Evolutionary conservation across 2,329 filamentous ascomycete genomes (phyloP), one percentile per base, ranked within the genome.

Genomic region (Apiospora koreana): DNA sequence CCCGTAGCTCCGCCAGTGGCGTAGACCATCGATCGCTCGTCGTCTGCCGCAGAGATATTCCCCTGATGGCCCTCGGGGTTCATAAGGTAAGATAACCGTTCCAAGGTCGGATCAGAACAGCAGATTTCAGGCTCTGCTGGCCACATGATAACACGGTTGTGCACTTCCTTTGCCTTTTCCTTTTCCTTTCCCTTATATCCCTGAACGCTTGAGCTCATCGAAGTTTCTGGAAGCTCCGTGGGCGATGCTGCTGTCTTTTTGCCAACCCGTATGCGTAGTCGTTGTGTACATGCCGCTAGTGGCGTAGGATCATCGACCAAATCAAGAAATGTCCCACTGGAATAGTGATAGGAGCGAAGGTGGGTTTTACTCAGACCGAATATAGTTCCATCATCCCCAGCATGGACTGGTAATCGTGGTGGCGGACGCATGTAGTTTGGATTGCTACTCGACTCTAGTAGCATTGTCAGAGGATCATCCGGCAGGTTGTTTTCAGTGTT

Each of bases 281-380:
- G 72, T 67, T 80, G 80, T 4, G 77, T 72, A n/a, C 78, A 74
- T 2, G 73, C 70, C 1, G 76, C 72, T 42, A 77, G 81, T 69
- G 79, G 81, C 2, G 77, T 66, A 3, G 84, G 79, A 71, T 88
- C 85, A 72, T 90, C 83, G 7, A 91, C 85, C 0, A 92, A 77
- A 73, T 92, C 90, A 6, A 92, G 69, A 74, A 89, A 92, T 0
- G 89, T 83, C 28, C 82, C 83, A 72, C 85, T 85, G 1, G 83
- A 81, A 16, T 83, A 77, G 67, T 87, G 84, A 76, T 92, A 92
- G 3, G 84, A 82, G 31, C 87, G 83, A 62, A 89, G 79, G 58
- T 86, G 85, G 14, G 86, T 89, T 68, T 86, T 84, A 46, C 84
- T 83, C 12, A 89, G 81, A 7, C 87, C 86, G 67, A 87, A 86